A percentile compares a stretch with the other conserved stretches of the same genome.
These are phyloP conservation scores for Cladosporium sp. DNA, from an alignment of 2,329 filamentous ascomycete genomes.

Conservation along the genomic window DNA sequence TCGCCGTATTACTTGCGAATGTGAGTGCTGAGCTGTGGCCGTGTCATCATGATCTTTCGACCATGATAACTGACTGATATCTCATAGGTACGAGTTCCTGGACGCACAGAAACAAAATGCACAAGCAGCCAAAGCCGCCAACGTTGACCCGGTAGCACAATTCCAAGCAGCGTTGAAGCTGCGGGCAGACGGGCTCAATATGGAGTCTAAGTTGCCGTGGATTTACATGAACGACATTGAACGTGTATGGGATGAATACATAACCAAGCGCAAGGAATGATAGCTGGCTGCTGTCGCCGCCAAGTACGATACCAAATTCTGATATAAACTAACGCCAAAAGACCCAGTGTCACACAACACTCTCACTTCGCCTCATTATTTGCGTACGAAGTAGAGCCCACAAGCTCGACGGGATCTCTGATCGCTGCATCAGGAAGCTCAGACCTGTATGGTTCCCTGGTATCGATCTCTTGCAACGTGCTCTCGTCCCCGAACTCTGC, in stretches of 20 bases:
- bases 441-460: not conserved
- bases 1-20: slow-evolving; percentile 47
- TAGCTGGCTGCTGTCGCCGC: not conserved
- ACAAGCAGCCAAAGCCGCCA: slow-evolving; percentile 31
- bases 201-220: slow-evolving; percentile 39
- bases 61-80: not conserved
- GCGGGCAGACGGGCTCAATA: slow-evolving; percentile 19
- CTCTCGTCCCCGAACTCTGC: not conserved
- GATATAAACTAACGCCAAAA: too few relatives aligned
- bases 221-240: slow-evolving; percentile 49
- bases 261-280: not conserved
- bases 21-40: slow-evolving; percentile 29
- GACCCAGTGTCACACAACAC: not conserved
- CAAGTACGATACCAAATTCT: too few relatives aligned
- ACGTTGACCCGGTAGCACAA: slow-evolving; percentile 34
- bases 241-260: slow-evolving; percentile 24
- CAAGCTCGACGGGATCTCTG: not conserved
- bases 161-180: slow-evolving; percentile 35
- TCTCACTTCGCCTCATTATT: not conserved
- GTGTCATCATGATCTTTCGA: not conserved
- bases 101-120: slow-evolving; percentile 24
- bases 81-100: slow-evolving; percentile 13
- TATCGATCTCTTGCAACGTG: not conserved
- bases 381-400: not conserved
- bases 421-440: not conserved